These are phyloP conservation scores for Cercospora janseana DNA, from an alignment of 2,329 filamentous ascomycete genomes.

Conservation along the genomic window DNA sequence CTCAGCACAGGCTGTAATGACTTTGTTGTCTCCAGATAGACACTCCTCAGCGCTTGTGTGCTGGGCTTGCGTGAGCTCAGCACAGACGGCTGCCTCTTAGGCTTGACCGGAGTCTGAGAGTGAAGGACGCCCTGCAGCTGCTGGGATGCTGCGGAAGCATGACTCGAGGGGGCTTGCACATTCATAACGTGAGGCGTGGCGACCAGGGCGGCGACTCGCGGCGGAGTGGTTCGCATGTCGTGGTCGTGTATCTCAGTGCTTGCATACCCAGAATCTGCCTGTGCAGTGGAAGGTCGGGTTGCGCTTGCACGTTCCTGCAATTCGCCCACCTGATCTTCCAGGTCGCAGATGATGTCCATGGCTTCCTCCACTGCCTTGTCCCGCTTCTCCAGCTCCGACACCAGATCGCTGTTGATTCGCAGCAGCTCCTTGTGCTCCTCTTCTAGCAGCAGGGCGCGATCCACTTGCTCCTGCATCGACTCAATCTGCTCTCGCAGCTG, in stretches of 20 bases:
- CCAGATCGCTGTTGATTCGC: conserved; percentile 58
- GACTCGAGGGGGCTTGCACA: conserved; percentile 16
- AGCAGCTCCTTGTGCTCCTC: conserved; percentile 51
- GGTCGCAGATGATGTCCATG: conserved; percentile 64
- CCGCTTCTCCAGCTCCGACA: conserved; percentile 62
- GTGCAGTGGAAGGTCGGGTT: conserved; percentile 37
- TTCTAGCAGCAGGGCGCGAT: conserved; percentile 36
- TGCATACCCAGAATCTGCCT: conserved; percentile 39
- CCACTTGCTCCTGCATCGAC: conserved; percentile 54
- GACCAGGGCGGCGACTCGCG: conserved; percentile 11
- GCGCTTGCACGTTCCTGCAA: conserved; percentile 29
- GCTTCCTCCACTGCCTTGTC: conserved; percentile 71
- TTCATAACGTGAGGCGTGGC: conserved; percentile 18
- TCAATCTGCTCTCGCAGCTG: conserved; percentile 59
- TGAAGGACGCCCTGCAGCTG: conserved; percentile 28
- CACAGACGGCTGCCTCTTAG: conserved; percentile 35
- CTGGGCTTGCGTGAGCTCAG: conserved; percentile 36
- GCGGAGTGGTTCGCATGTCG: conserved; percentile 32
- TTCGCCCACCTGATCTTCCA: conserved; percentile 52
- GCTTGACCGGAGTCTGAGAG: conserved; percentile 27
- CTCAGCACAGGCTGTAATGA: conserved; percentile 37
- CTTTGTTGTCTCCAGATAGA: conserved; percentile 35
- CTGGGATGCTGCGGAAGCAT: conserved; percentile 29
- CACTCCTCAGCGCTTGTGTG: conserved; percentile 38
- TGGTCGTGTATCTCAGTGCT: conserved; percentile 36